These are phyloP conservation scores for Fusarium sacchari DNA, from an alignment of 2,329 filamentous ascomycete species.

Conservation along the genomic window DNA sequence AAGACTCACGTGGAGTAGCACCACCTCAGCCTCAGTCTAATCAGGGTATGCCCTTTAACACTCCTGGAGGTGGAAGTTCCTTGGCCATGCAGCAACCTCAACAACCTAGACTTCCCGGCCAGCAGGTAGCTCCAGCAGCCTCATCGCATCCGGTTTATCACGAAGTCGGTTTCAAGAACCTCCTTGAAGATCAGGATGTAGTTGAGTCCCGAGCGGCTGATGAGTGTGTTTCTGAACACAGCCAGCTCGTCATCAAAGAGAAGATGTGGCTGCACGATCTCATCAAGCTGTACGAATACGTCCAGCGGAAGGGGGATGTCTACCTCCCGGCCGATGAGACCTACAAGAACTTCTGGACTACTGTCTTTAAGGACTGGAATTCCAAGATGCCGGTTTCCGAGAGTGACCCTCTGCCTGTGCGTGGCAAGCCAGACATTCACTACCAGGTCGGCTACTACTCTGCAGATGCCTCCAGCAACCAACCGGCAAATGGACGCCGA, in stretches of 20 bases:
- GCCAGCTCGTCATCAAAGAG: neutral
- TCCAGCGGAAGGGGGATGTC: neutral
- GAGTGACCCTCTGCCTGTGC: neutral
- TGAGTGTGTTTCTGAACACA: neutral
- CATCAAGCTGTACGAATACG: neutral
- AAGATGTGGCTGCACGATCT: constrained; percentile 13
- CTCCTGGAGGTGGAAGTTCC: neutral
- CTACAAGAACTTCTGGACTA: neutral
- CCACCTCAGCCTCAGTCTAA: neutral
- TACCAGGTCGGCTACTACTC: neutral
- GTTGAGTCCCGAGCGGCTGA: neutral
- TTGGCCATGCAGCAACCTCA: neutral
- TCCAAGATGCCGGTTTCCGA: neutral
- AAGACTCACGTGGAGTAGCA: neutral
- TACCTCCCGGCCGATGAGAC: neutral
- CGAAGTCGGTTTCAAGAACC: neutral
- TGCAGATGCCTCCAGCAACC: neutral
- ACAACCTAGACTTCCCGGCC: neutral
- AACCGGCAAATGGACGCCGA: neutral
- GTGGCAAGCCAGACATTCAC: neutral
- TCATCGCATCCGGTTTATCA: neutral
- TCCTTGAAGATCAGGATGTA: neutral
- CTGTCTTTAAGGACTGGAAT: neutral
- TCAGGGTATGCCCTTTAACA: neutral
- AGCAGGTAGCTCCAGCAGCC: neutral